Evolutionary conservation across 1,284 basidiomycete species (phyloP), one percentile per base, ranked within the genome.

Genomic region (Vanrija pseudolonga): DNA sequence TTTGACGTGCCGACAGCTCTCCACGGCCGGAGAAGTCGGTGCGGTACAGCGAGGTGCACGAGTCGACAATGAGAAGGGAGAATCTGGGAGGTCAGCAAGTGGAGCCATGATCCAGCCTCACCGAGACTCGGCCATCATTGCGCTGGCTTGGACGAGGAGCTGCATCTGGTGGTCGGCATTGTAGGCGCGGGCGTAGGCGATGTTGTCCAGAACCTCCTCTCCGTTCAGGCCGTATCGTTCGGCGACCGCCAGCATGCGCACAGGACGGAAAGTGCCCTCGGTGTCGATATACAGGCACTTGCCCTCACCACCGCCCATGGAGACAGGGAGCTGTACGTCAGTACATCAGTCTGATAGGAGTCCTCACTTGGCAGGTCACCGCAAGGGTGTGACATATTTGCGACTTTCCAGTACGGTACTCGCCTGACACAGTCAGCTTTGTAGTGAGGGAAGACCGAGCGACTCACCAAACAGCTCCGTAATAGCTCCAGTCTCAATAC

Each of bases 201-300:
- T 90, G 67, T 99, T 99, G 76, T 99, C 96, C 60, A 98, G 79
- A 3, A 98, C 96, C 73, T 98, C 95, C 74, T 98, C 92, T 39
- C 94, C 94, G 63, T 94, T 94, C 64, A 99, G 80, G 7, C 96
- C 96, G 70, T 88, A 94, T 49, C 96, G 83, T 78, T 98, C 95
- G 2, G 96, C 95, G 4, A 96, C 92, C 0, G 95, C 90, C 26
- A 98, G 82, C 51, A 98, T 80, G 56, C 96, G 90, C 37, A 91
- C 89, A 17, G 96, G 96, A 63, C 96, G 91, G 81, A 99, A 99
- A 3, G 96, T 98, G 11, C 94, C 94, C 72, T 99, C 95, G 0
- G 96, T 98, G 75, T 99, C 96, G 77, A 99, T 98, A 77, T 95
- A 99, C 45, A 98, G 80, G 70, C 95, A 98, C 78, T 99, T 99